Percentiles rank a stretch among this genome's conserved stretches.
Evolutionary conservation across 192 early-diverging fungal species (phyloP).

Genomic region (Coemansia sp.): DNA sequence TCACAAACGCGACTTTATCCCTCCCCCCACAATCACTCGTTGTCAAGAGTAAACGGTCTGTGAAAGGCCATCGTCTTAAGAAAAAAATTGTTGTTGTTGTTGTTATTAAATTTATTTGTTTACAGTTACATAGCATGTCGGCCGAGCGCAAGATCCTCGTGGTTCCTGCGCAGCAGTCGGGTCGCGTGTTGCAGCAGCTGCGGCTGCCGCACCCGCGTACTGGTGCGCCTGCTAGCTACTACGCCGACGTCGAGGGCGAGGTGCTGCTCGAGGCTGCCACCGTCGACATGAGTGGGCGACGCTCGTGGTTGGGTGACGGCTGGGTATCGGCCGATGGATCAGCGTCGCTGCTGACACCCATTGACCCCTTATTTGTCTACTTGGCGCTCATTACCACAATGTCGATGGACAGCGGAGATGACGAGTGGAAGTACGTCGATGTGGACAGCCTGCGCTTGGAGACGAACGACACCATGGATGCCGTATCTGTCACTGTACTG

Average conservation of each 20-base stretch:
- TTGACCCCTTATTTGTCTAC: constrained; percentile 47
- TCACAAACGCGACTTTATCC: not conserved
- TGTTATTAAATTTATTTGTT: not conserved
- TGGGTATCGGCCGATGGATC: constrained; percentile 35
- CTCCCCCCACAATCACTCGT: not conserved
- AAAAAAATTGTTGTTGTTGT: not conserved
- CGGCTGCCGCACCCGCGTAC: constrained; percentile 39
- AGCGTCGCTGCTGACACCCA: constrained; percentile 18
- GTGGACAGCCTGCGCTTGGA: constrained; percentile 32
- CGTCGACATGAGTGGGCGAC: constrained; percentile 34
- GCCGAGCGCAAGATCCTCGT: constrained; percentile 21
- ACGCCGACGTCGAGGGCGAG: constrained; percentile 21
- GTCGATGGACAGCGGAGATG: constrained; percentile 3
- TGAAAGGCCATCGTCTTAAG: not conserved
- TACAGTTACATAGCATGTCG: constrained; percentile 18
- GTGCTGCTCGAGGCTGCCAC: constrained; percentile 28
- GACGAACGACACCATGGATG: constrained; percentile 24
- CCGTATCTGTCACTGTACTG: constrained; percentile 9
- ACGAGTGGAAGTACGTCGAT: constrained; percentile 38
- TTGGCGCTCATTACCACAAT: constrained; percentile 27
- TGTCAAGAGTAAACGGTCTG: not conserved
- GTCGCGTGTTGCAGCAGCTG: constrained; percentile 23
- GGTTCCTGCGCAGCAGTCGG: constrained; percentile 22
- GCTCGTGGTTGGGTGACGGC: constrained; percentile 36
- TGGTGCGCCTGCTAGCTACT: constrained; percentile 27